These are phyloP conservation scores for Metschnikowia corniflorae DNA, from an alignment of 805 yeast species.

Conservation along the genomic window DNA sequence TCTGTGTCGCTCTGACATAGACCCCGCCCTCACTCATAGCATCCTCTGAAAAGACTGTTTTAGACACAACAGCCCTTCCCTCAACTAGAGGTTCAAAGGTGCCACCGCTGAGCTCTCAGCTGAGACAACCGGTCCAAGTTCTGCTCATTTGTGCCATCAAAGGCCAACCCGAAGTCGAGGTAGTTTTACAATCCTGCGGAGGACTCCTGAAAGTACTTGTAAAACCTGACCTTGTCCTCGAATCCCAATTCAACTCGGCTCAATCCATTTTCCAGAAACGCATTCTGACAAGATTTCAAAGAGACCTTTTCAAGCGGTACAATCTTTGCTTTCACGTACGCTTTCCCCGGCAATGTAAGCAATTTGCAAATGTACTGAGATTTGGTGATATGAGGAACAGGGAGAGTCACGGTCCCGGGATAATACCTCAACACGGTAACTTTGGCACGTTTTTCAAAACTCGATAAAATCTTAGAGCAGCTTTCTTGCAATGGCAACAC, in stretches of 20 bases:
- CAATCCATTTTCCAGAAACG: slow-evolving; percentile 34
- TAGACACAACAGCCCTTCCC: no score
- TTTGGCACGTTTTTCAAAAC: slow-evolving; percentile 23
- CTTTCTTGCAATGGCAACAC: slow-evolving; percentile 51
- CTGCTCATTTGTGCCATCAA: no score
- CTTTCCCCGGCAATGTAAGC: slow-evolving; percentile 21
- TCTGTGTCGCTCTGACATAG: no score
- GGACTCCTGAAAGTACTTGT: slow-evolving; percentile 13
- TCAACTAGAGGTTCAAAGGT: no score
- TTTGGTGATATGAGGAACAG: slow-evolving; percentile 29
- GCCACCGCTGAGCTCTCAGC: no score
- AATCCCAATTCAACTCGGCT: slow-evolving; percentile 30
- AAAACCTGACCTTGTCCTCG: slow-evolving; percentile 29
- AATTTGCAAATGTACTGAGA: slow-evolving; percentile 22
- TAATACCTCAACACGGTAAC: slow-evolving; percentile 36
- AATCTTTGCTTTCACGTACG: slow-evolving; percentile 27
- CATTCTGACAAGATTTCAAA: slow-evolving; percentile 18
- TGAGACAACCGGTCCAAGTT: no score
- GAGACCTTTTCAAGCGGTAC: slow-evolving; percentile 22
- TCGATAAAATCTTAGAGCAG: slow-evolving; percentile 4
- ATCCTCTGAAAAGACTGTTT: no score
- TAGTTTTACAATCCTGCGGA: slow-evolving; percentile 7
- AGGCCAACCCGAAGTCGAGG: no score
- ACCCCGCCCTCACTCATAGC: no score
- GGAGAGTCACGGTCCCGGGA: slow-evolving; percentile 36